These are phyloP conservation scores for Nemophila menziesii DNA, from an alignment of 257 asterid genomes.

Conservation along the genomic window DNA sequence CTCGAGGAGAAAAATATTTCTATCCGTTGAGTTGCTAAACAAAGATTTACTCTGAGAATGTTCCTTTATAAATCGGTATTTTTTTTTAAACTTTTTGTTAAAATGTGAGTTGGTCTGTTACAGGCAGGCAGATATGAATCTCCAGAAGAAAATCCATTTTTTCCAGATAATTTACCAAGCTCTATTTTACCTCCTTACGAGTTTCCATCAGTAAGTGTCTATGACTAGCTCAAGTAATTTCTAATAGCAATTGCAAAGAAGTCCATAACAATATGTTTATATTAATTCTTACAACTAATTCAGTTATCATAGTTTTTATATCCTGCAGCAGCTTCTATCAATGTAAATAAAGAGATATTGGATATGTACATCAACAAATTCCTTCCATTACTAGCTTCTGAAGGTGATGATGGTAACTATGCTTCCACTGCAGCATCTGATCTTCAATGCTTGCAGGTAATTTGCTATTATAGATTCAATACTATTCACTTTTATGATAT, in stretches of 20 bases:
- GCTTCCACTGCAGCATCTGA: slow-evolving; percentile 49
- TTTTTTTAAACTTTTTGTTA: too few relatives aligned
- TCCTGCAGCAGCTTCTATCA: slow-evolving; percentile 49
- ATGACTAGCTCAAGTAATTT: background rate
- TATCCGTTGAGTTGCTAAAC: too few relatives aligned
- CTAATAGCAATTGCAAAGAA: background rate
- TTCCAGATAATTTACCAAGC: slow-evolving; percentile 37
- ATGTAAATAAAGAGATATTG: slow-evolving; percentile 52
- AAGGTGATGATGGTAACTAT: slow-evolving; percentile 41
- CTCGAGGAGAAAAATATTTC: too few relatives aligned
- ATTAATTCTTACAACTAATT: background rate
- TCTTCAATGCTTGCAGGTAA: slow-evolving; percentile 72
- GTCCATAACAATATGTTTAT: background rate
- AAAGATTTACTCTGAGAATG: too few relatives aligned
- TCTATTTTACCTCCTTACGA: slow-evolving; percentile 29
- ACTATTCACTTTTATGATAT: too few relatives aligned
- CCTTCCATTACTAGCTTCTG: slow-evolving; percentile 42
- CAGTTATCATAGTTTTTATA: slow-evolving; percentile 48
- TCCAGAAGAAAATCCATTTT: slow-evolving; percentile 69
- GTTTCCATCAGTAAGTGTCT: slow-evolving; percentile 21
- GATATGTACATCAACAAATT: slow-evolving; percentile 36
- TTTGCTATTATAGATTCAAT: too few relatives aligned
- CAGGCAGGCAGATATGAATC: slow-evolving; percentile 69
- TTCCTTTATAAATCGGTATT: too few relatives aligned
- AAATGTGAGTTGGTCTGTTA: background rate